Evolutionary conservation across 371 early-diverging fungal genomes (phyloP).

Genomic region (Apophysomyces sp.): DNA sequence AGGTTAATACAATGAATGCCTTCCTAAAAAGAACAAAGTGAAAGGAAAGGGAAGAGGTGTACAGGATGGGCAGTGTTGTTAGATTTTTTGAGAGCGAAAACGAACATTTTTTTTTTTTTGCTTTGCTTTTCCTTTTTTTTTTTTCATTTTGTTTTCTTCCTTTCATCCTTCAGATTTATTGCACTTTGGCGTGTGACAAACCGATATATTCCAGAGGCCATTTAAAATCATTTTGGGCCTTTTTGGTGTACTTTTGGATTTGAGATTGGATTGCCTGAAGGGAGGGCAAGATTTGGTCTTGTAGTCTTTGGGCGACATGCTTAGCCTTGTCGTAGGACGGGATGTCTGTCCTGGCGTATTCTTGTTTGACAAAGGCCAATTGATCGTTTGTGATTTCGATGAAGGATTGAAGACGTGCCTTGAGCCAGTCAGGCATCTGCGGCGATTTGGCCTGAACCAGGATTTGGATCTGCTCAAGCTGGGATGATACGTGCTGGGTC

Average conservation of each 20-base stretch:
- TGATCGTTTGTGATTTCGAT: conserved; percentile 44
- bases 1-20: neutral
- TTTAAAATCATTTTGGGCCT: conserved; percentile 24
- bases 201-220: conserved; percentile 12
- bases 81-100: conserved; percentile 7
- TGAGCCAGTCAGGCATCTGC: conserved; percentile 50
- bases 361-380: conserved; percentile 34
- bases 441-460: conserved; percentile 48
- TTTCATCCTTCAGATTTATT: no score
- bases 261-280: conserved; percentile 45
- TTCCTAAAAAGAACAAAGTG: neutral
- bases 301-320: conserved; percentile 42
- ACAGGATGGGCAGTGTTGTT: neutral
- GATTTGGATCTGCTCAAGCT: conserved; percentile 25
- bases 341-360: conserved; percentile 48
- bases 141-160: neutral
- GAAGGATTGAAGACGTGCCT: conserved; percentile 39
- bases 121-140: neutral
- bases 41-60: neutral
- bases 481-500: conserved; percentile 12
- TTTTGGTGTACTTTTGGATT: conserved; percentile 22
- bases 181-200: neutral
- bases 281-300: conserved; percentile 53
- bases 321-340: conserved; percentile 50
- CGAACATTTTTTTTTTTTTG: neutral